Base-by-base conservation (phyloP, 306 rosid species). In the cucumber (Cucumis sativus) region DNA sequence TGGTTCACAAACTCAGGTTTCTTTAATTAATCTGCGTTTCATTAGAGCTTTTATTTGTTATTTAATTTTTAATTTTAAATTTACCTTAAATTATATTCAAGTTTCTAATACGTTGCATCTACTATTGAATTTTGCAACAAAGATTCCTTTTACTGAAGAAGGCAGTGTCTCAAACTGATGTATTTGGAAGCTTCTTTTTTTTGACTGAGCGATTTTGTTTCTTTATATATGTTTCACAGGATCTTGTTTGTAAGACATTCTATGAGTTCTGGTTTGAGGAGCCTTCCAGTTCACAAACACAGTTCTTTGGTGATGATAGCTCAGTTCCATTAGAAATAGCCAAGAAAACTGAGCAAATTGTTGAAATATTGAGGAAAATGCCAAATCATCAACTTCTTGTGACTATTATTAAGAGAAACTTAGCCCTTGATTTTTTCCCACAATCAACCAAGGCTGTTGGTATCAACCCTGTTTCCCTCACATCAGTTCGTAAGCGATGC, bases 241-340 rank as follows among this genome's bases (percentile, higher is more conserved):
- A 95, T 83, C 93, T 95, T 87, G 99, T 95, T 82, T 92, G 97
- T 88, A 95, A 92, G 89, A 95, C 99, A 59, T 91, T 95, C 83
- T 83, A 88, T 82, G 99, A 95, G 84, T 92, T 95, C 81, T 95
- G 99, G 98, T 95, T 95, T 82, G 99, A 95, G 92, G 99, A 92
- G 85, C 92, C 93, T 83, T 81, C 93, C 71, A 82, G 86, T 74
- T 83, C 89, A 40, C 93, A 92, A 83, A 81, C 88, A 75, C 91
- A 77, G 75, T 86, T 82, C 83, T 92, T 85, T 83, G 91, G 88
- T 83, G 97, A 88, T 79, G 99, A 93, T 23, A 95, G 96, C 86
- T 89, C 91, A 51, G 93, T 92, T 85, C 93, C 99, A 64, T 81
- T 95, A 69, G 99, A 95, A 84, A 84, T 95, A 60, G 92, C 89